Conservation (phyloP, 441 rosid genomes). For the Populus trichocarpa region DNA sequence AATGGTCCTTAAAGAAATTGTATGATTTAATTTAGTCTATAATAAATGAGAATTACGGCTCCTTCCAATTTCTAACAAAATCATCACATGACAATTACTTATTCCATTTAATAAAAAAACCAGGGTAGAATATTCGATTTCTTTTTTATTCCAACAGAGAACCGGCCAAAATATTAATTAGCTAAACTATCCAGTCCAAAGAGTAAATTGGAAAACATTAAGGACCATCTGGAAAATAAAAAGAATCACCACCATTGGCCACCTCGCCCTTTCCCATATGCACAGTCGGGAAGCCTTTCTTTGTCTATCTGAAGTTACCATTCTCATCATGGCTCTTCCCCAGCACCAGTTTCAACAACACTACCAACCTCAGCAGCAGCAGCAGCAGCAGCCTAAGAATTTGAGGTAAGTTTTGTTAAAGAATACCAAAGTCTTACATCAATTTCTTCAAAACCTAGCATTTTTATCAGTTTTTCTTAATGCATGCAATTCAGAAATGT, state of each 20-base stretch:
- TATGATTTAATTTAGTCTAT: background rate
- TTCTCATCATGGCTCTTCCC: conserved; percentile 42
- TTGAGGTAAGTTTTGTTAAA: conserved; percentile 24
- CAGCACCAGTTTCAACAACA: conserved; percentile 38
- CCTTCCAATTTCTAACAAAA: background rate
- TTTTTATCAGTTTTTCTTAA: background rate
- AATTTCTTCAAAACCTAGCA: conserved; percentile 23
- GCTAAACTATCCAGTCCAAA: background rate
- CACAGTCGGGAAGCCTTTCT: no score
- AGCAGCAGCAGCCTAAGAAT: conserved; percentile 31
- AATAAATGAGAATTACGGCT: background rate
- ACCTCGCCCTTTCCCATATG: conserved; percentile 16
- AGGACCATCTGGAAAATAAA: conserved; percentile 6
- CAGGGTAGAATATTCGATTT: background rate
- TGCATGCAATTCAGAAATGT: conserved; percentile 33
- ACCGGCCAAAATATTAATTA: background rate
- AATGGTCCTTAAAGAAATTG: background rate
- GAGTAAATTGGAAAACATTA: background rate
- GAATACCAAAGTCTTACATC: conserved; percentile 1
- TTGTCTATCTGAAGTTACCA: background rate
- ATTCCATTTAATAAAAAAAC: background rate
- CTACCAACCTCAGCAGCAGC: conserved; percentile 35
- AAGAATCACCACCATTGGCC: conserved; percentile 20
- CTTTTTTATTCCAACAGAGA: background rate
- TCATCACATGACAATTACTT: background rate